A percentile compares a stretch with the other conserved stretches of the same genome.
These are phyloP conservation scores for Hapsidospora chrysogenum DNA, from an alignment of 495 filamentous ascomycete species.

Conservation along the genomic window DNA sequence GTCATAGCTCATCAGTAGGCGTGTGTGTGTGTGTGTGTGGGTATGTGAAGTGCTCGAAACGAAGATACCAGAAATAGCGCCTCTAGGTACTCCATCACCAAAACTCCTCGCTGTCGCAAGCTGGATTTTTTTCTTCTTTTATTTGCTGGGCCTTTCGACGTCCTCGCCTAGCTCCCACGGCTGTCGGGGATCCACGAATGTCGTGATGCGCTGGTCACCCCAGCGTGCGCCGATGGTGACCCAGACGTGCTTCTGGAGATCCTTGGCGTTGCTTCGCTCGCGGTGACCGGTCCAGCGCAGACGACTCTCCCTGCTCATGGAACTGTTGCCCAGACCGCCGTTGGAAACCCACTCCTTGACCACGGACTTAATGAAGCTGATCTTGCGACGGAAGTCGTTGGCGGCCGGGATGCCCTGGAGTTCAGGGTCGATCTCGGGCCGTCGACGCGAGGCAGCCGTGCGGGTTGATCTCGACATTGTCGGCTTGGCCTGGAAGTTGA, in stretches of 20 bases:
- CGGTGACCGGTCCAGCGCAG: slow-evolving; percentile 53
- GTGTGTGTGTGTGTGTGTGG: too few species aligned
- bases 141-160: slow-evolving; percentile 21
- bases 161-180: slow-evolving; percentile 29
- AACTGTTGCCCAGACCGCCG: slow-evolving; percentile 48
- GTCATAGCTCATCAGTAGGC: too few species aligned
- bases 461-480: slow-evolving; percentile 23
- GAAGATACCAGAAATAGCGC: too few species aligned
- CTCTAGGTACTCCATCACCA: too few species aligned
- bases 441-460: slow-evolving; percentile 19
- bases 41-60: too few species aligned
- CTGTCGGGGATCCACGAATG: slow-evolving; percentile 32
- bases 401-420: slow-evolving; percentile 47
- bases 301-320: slow-evolving; percentile 28
- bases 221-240: slow-evolving; percentile 63
- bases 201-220: slow-evolving; percentile 43
- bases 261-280: slow-evolving; percentile 41
- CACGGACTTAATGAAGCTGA: slow-evolving; percentile 54
- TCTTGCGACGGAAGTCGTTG: slow-evolving; percentile 67
- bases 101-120: too few species aligned
- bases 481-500: slow-evolving; percentile 31
- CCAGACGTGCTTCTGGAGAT: slow-evolving; percentile 59
- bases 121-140: too few species aligned
- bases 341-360: slow-evolving; percentile 57
- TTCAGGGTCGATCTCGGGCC: slow-evolving; percentile 37